Conservation (phyloP, 306 rosid genomes). For the Prunus armeniaca region DNA sequence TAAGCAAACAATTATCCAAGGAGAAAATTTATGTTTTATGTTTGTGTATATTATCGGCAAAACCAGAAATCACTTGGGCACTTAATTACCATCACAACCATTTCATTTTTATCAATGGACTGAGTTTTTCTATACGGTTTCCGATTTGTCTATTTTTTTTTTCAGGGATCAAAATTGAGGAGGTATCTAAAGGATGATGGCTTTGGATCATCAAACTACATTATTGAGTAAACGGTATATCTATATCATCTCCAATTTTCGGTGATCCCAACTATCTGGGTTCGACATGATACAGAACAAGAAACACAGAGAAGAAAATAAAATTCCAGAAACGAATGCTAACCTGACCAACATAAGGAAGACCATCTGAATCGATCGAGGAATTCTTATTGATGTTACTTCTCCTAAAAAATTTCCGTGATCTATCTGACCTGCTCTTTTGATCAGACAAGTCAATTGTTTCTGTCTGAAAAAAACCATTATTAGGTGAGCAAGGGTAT, state of each 20-base stretch:
- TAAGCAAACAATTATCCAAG: neutral
- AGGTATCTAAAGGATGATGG: too few species aligned
- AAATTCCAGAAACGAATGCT: slow-evolving; percentile 16
- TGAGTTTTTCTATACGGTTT: too few species aligned
- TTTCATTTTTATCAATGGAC: too few species aligned
- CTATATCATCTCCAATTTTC: neutral
- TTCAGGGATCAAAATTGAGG: too few species aligned
- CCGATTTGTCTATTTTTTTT: too few species aligned
- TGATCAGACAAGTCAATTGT: slow-evolving; percentile 67
- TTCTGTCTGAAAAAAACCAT: slow-evolving; percentile 63
- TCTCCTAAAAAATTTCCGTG: slow-evolving; percentile 52
- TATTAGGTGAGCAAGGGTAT: neutral
- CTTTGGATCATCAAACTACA: too few species aligned
- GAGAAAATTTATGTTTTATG: too few species aligned
- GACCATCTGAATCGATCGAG: slow-evolving; percentile 81
- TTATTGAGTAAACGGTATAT: too few species aligned
- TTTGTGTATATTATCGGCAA: too few species aligned
- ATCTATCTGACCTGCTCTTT: slow-evolving; percentile 34
- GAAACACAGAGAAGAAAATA: neutral
- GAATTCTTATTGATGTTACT: slow-evolving; percentile 49
- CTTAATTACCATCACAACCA: too few species aligned
- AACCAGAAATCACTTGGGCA: too few species aligned
- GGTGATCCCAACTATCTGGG: neutral
- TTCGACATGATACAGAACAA: neutral
- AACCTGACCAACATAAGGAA: slow-evolving; percentile 99